These are phyloP conservation scores for Furcasterigmium furcatum DNA, from an alignment of 2,329 filamentous ascomycete genomes.

Conservation along the genomic window DNA sequence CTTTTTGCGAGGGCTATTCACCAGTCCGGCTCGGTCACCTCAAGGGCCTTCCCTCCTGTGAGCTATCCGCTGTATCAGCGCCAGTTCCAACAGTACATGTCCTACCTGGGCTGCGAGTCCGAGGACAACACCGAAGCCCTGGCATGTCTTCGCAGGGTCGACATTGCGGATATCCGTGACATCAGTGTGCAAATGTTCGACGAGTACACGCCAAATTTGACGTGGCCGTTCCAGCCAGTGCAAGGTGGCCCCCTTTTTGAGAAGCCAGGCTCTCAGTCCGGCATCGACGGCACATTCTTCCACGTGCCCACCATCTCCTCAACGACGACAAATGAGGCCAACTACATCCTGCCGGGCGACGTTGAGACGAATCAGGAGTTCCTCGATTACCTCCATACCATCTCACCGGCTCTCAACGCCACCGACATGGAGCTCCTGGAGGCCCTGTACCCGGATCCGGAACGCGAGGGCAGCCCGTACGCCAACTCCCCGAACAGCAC, in stretches of 20 bases:
- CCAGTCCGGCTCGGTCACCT: conserved; percentile 32
- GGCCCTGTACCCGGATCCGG: conserved; percentile 30
- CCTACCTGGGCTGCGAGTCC: conserved; percentile 21
- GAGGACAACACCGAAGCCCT: conserved; percentile 26
- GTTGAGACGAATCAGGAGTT: conserved; percentile 32
- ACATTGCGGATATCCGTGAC: conserved; percentile 29
- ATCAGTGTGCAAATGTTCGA: conserved; percentile 34
- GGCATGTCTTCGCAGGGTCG: conserved; percentile 31
- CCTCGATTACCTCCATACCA: conserved; percentile 29
- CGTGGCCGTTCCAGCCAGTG: conserved; percentile 46
- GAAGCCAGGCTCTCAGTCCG: conserved; percentile 38
- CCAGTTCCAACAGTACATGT: conserved; percentile 25
- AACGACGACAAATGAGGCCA: conserved; percentile 30
- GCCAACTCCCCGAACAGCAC: conserved; percentile 33
- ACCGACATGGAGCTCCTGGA: conserved; percentile 23
- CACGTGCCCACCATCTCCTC: conserved; percentile 32
- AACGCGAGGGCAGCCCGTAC: conserved; percentile 27
- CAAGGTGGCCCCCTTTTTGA: conserved; percentile 41
- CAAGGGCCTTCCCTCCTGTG: conserved; percentile 29
- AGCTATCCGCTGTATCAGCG: conserved; percentile 26
- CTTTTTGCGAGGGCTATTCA: conserved; percentile 29
- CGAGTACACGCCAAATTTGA: conserved; percentile 32
- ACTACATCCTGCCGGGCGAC: conserved; percentile 24
- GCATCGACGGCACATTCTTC: conserved; percentile 31
- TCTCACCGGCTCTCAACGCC: conserved; percentile 21